Evolutionary conservation across 2,329 filamentous ascomycete genomes (phyloP), one percentile per base, ranked within the genome.

Genomic region (Zasmidium angulare): DNA sequence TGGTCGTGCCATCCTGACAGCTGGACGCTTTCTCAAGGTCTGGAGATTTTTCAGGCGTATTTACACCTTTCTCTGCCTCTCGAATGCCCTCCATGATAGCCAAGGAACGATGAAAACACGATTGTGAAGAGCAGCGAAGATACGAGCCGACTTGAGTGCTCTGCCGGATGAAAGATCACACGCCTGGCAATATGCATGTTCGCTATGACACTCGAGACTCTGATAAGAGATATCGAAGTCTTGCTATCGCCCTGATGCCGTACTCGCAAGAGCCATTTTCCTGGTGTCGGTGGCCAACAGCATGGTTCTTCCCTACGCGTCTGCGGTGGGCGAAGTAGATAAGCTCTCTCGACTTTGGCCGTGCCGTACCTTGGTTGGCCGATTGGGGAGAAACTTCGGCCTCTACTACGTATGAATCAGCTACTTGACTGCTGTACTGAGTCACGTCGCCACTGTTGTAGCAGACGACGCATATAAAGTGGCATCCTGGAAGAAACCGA

Each of bases 21-120:
- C 49, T 54, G 3, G 57, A 14, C 12, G 58, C 26, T 36, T 50
- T 53, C 46, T 63, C 60, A 6, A 60, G 31, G 48, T 63, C 60
- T 17, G 17, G 12, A 6, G 31, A 31, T 24, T 51, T 59, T 23
- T 22, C 46, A 10, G 48, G 19, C n/a, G 24, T 26, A 11, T 31
- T 10, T 11, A 31, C 6, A 20, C 11, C 36, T 23, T 56, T 50
- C 54, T 50, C 54, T 17, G 26, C n/a, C 7, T 43, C 14, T 17
- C n/a, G 36, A 43, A 19, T 29, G 26, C 6, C 26, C 26, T 29
- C 6, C 26, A 29, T 29, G 11, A 4, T 11, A 11, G 11, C 4
- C 11, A 11, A 29, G 11, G 26, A 29, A 6, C 26, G 26, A 29
- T 6, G 11, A 29, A 29, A 29, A 29, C 4, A 29, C 11, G 11